These are phyloP conservation scores for Cornus controversa DNA, from an alignment of 148 eudicot species.

Conservation along the genomic window DNA sequence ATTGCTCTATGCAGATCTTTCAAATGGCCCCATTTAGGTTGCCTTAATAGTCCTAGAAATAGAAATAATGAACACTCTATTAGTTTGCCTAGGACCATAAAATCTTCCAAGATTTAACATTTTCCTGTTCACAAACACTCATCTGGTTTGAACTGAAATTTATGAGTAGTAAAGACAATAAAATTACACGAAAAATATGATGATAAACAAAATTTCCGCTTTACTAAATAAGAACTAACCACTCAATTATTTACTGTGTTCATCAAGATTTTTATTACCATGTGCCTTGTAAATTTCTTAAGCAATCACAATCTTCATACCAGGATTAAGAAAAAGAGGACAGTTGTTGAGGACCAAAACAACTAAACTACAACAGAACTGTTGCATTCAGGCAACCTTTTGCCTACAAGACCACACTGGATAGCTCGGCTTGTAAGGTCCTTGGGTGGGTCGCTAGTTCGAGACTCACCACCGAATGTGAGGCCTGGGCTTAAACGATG, in stretches of 20 bases:
- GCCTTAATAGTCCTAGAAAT: slow-evolving; percentile 51
- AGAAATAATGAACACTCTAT: not conserved
- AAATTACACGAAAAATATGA: not conserved
- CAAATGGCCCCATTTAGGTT: slow-evolving; percentile 88
- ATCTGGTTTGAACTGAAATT: not conserved
- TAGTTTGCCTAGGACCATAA: not conserved
- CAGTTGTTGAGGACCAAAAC: not conserved
- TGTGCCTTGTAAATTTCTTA: not conserved
- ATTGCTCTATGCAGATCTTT: slow-evolving; percentile 81
- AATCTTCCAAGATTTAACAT: not conserved
- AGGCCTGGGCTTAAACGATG: no score
- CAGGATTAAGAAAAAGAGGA: not conserved
- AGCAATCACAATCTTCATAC: not conserved
- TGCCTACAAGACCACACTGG: no score
- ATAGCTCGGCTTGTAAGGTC: no score
- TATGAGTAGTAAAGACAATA: not conserved
- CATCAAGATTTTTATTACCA: not conserved
- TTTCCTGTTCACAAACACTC: not conserved
- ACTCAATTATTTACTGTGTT: not conserved
- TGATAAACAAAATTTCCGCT: not conserved
- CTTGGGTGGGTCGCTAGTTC: not conserved
- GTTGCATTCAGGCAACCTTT: no score
- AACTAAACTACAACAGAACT: not conserved
- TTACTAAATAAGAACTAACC: not conserved
- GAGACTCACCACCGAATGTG: not conserved